Conservation (phyloP, 768 basidiomycete species). For the Boletus reticulatus region DNA sequence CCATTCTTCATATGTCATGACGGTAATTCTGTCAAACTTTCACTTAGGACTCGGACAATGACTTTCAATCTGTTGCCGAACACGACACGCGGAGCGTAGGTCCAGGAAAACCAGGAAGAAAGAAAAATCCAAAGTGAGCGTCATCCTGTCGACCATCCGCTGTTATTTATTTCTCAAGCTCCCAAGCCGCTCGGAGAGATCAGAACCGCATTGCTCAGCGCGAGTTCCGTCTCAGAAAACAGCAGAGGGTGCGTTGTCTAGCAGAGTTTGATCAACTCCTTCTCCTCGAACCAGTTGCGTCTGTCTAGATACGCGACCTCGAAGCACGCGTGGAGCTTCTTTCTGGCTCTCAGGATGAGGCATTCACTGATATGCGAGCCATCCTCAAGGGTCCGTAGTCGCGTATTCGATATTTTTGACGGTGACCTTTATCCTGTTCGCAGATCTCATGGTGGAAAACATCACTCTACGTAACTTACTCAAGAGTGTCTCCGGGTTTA, state of each 20-base stretch:
- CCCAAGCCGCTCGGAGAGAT: slow-evolving; percentile 83
- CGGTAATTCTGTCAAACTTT: slow-evolving; percentile 7
- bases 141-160: slow-evolving; percentile 3
- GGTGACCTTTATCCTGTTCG: slow-evolving; percentile 3
- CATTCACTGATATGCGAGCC: slow-evolving; percentile 76
- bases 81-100: slow-evolving; percentile 21
- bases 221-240: slow-evolving; percentile 89
- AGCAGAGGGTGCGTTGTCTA: slow-evolving; percentile 63
- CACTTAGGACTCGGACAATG: slow-evolving; percentile 66
- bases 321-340: slow-evolving; percentile 95
- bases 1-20: slow-evolving; percentile 10
- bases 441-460: slow-evolving; percentile 90
- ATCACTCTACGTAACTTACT: slow-evolving; percentile 78
- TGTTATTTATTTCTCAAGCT: slow-evolving; percentile 45
- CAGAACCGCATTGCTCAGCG: slow-evolving; percentile 92
- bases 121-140: slow-evolving; percentile 86
- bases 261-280: background rate
- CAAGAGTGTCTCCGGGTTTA: slow-evolving; percentile 72
- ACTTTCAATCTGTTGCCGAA: slow-evolving; percentile 50
- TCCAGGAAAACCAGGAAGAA: slow-evolving; percentile 56
- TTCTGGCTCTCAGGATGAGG: slow-evolving; percentile 90
- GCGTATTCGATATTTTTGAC: background rate
- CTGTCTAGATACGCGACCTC: slow-evolving; percentile 81
- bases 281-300: slow-evolving; percentile 6
- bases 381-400: slow-evolving; percentile 64